phyloP scores from a whole-genome alignment of 257 asterid species.

The Coffea eugenioides region DNA sequence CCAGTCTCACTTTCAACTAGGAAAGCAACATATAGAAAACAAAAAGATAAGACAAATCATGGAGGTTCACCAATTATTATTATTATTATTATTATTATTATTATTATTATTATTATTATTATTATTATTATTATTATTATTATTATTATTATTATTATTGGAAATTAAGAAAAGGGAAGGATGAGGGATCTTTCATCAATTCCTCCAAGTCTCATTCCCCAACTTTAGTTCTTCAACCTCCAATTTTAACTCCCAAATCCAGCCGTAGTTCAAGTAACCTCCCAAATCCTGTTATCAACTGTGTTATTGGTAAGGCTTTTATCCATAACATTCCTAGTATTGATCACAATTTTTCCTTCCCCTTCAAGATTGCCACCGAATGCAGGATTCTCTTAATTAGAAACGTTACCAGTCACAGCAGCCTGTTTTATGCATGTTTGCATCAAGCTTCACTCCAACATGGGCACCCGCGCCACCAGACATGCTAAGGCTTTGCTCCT shows the following conservation, averaged over 20 bases:
- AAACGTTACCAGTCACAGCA: background rate
- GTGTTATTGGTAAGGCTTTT: conserved; percentile 17
- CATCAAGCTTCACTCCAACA: too few relatives aligned
- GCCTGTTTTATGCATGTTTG: conserved; percentile 29
- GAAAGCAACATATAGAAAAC: background rate
- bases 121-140: background rate
- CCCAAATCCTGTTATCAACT: conserved; percentile 2
- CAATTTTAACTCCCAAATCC: conserved; percentile 46
- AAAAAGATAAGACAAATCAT: background rate
- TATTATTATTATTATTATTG: background rate
- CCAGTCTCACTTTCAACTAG: background rate
- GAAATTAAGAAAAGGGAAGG: conserved; percentile 49
- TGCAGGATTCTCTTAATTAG: conserved; percentile 18
- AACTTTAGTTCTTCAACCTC: conserved; percentile 40
- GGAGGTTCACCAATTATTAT: conserved; percentile 22
- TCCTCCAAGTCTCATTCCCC: conserved; percentile 69
- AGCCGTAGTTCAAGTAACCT: conserved; percentile 1
- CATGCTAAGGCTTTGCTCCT: conserved; percentile 26
- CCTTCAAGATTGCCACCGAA: conserved; percentile 35
- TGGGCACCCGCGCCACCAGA: background rate
- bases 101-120: too few relatives aligned
- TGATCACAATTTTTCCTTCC: conserved; percentile 26
- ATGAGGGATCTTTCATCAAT: conserved; percentile 57
- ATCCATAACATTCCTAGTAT: conserved; percentile 16
- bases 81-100: too few relatives aligned